phyloP scores from a whole-genome alignment of 805 yeast genomes.

The Myxozyma neotropica region DNA sequence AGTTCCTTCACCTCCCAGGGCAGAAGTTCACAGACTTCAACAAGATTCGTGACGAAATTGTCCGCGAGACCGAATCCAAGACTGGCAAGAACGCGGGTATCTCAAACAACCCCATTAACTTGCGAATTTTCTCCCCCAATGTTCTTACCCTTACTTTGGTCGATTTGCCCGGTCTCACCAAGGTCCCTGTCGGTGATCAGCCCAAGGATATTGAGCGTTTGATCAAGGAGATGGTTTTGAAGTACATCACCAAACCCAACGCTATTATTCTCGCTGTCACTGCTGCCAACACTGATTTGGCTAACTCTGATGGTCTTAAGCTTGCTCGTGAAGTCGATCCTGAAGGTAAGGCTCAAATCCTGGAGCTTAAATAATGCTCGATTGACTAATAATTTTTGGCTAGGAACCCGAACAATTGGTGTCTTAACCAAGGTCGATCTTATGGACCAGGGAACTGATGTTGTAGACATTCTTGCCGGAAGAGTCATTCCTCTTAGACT shows the following conservation, averaged over 20 bases:
- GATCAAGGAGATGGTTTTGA: constrained; percentile 89
- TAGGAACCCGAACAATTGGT: constrained; percentile 77
- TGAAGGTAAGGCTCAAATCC: constrained; percentile 59
- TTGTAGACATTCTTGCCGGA: constrained; percentile 91
- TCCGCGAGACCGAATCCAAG: constrained; percentile 83
- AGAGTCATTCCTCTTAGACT: constrained; percentile 92
- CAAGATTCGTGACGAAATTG: constrained; percentile 87
- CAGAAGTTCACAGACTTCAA: constrained; percentile 84
- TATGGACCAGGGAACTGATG: constrained; percentile 98
- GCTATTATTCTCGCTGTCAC: constrained; percentile 93
- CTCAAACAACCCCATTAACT: constrained; percentile 87
- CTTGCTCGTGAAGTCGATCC: constrained; percentile 98
- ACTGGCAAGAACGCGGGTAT: constrained; percentile 79
- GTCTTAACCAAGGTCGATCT: constrained; percentile 94
- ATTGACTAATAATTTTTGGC: background rate
- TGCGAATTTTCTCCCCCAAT: constrained; percentile 90
- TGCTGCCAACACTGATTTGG: constrained; percentile 95
- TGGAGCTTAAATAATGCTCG: background rate
- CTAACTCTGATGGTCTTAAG: constrained; percentile 94
- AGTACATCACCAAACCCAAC: constrained; percentile 92
- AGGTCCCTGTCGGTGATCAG: constrained; percentile 98
- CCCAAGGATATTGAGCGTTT: constrained; percentile 96
- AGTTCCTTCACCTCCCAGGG: constrained; percentile 88
- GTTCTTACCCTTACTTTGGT: constrained; percentile 92
- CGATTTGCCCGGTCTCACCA: constrained; percentile 95